Percentiles rank a stretch among this genome's conserved stretches.
Conservation (phyloP, 1,284 basidiomycete genomes). For the Coniophora puteana region DNA sequence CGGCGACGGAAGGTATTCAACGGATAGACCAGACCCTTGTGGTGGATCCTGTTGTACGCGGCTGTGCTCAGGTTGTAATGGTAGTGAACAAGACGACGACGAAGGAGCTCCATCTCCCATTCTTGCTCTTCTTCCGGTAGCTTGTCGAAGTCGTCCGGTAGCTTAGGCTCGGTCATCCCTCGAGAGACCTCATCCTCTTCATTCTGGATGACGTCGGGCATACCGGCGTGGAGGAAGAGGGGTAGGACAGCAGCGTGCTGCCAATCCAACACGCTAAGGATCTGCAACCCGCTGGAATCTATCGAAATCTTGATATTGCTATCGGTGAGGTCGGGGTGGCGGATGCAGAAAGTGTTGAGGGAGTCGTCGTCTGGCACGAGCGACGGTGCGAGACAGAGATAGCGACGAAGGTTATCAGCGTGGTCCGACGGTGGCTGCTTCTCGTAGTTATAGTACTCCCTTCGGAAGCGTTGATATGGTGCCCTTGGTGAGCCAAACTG, state of each 20-base stretch:
- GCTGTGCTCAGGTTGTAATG: conserved; percentile 39
- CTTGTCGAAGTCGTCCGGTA: conserved; percentile 35
- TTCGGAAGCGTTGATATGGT: conserved; percentile 41
- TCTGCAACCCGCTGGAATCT: conserved; percentile 24
- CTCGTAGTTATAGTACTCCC: conserved; percentile 41
- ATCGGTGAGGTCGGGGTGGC: conserved; percentile 36
- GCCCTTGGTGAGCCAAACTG: conserved; percentile 44
- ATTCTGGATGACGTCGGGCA: conserved; percentile 43
- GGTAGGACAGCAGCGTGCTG: conserved; percentile 43
- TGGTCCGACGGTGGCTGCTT: conserved; percentile 45
- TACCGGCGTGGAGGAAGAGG: conserved; percentile 38
- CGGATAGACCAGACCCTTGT: conserved; percentile 32
- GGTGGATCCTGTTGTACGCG: conserved; percentile 36
- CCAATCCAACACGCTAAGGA: conserved; percentile 39
- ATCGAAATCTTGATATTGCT: conserved; percentile 33
- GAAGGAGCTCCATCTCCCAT: conserved; percentile 29
- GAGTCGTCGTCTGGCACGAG: conserved; percentile 30
- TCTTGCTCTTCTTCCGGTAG: conserved; percentile 24
- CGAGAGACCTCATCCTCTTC: conserved; percentile 36
- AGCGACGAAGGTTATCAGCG: conserved; percentile 27
- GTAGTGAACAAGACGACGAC: conserved; percentile 39
- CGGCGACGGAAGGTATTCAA: conserved; percentile 27
- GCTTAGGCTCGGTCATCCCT: conserved; percentile 30
- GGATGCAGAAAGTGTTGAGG: conserved; percentile 39
- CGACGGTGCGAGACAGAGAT: conserved; percentile 32